Evolutionary conservation across 75 land plant species (phyloP).

Genomic region (Pinus tabuliformis): DNA sequence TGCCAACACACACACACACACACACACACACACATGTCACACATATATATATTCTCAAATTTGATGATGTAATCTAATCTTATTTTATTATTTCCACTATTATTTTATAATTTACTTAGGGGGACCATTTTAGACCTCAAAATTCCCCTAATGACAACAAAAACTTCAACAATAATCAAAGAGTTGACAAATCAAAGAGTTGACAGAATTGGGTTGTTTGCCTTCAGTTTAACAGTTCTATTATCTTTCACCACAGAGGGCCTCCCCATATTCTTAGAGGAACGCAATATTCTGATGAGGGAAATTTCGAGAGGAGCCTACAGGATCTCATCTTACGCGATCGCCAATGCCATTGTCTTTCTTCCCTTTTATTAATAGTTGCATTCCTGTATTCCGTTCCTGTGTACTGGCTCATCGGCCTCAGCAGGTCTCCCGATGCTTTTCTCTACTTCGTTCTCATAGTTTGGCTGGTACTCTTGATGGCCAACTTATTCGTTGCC

Average conservation of each 20-base stretch:
- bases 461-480: slow-evolving; percentile 71
- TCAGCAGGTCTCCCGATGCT: slow-evolving; percentile 25
- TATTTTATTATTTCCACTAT: too few species aligned
- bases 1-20: too few species aligned
- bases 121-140: too few species aligned
- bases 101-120: too few species aligned
- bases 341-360: slow-evolving; percentile 66
- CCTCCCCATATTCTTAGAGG: slow-evolving; percentile 77
- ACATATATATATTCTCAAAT: too few species aligned
- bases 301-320: slow-evolving; percentile 81
- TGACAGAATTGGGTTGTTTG: slow-evolving; percentile 65
- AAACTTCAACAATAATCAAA: too few species aligned
- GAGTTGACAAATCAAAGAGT: too few species aligned
- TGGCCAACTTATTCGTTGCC: slow-evolving; percentile 78
- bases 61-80: too few species aligned
- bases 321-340: slow-evolving; percentile 67
- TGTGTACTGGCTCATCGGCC: slow-evolving; percentile 74
- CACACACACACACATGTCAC: too few species aligned
- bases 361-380: slow-evolving; percentile 67
- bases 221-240: slow-evolving; percentile 75
- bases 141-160: too few species aligned
- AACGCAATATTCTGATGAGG: slow-evolving; percentile 69
- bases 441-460: slow-evolving; percentile 63
- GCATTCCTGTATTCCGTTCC: slow-evolving; percentile 58
- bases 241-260: slow-evolving; percentile 81